Evolutionary conservation across 371 early-diverging fungal species (phyloP), one percentile per base, ranked within the genome.

Genomic region (Mucor piriformis): DNA sequence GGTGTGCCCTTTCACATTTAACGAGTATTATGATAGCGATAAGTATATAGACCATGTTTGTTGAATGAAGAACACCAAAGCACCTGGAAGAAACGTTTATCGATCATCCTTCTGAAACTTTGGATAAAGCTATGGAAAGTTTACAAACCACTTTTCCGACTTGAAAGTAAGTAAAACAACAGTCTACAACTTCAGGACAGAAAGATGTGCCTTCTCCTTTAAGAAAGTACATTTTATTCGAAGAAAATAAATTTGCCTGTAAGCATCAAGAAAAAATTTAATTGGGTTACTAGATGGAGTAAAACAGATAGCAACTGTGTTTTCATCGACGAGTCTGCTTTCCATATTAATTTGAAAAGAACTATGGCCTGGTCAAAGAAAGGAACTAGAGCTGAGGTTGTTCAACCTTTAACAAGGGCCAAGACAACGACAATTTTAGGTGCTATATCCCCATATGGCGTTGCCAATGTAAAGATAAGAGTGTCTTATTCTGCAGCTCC

Each of bases 301-400:
- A 43, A 59, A 16, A 44, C 59, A 15, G 46, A 51, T 10, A 59
- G 33, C 7, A 59, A 44, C 27, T 59, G 51, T 11, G 23, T 50
- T n/a, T 59, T 59, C 44, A 27, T 59, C 43, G 51, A 59, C 34
- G 59, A 59, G 16, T 3, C 59, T 3, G 59, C 50, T 24, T 59
- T 44, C 34, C 44, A 59, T 43, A 51, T 59, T 23, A 51, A 59
- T n/a, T 4, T 59, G 0, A 59, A 59, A 29, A 35, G 57, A 13
- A 61, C 15, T 46, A 64, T 38, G 64, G 84, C 25, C 56, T 72
- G 23, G 59, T 79, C 33, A 85, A 55, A 25, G 2, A 46, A 46
- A 33, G 18, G 18, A 4, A 7, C 8, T 2, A 13, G 55, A 15
- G 60, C 57, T n/a, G 38, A 52, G 27, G 38, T 56, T 6, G 25